Evolutionary conservation across 495 filamentous ascomycete genomes (phyloP).

Genomic region (Aspergillus asperescens): DNA sequence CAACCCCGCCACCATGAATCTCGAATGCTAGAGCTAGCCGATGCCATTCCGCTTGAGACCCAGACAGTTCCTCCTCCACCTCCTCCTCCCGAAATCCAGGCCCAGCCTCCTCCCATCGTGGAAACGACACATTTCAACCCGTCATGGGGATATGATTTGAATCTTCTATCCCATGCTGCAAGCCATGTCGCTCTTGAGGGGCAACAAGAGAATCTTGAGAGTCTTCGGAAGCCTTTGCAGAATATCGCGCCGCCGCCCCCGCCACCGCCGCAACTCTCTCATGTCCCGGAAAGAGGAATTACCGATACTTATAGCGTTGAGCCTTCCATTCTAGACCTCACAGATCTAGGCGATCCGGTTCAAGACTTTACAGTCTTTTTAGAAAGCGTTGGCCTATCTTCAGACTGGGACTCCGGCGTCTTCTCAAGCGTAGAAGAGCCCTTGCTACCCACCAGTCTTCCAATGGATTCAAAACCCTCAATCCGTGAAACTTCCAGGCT

Average conservation of each 20-base stretch:
- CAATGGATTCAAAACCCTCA: conserved; percentile 37
- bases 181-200: conserved; percentile 48
- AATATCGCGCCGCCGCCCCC: conserved; percentile 26
- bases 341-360: conserved; percentile 44
- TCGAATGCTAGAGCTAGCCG: conserved; percentile 45
- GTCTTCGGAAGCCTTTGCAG: conserved; percentile 37
- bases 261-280: conserved; percentile 32
- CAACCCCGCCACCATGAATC: conserved; percentile 41
- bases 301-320: conserved; percentile 45
- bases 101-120: conserved; percentile 39
- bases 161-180: conserved; percentile 46
- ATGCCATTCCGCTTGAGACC: conserved; percentile 40
- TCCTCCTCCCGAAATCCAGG: conserved; percentile 36
- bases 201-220: conserved; percentile 42
- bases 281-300: conserved; percentile 36
- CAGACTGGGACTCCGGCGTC: conserved; percentile 47
- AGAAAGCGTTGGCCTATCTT: conserved; percentile 47
- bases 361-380: conserved; percentile 49
- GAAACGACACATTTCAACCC: conserved; percentile 46
- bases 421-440: conserved; percentile 45
- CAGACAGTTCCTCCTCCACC: conserved; percentile 32
- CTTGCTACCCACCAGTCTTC: conserved; percentile 32
- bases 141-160: conserved; percentile 48
- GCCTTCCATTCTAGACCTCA: conserved; percentile 43
- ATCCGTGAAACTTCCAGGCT: conserved; percentile 34